A percentile compares a stretch with the other conserved stretches of the same genome.
These are phyloP conservation scores for Eimeria mitis DNA, from an alignment of 169 alveolate species.

Conservation along the genomic window DNA sequence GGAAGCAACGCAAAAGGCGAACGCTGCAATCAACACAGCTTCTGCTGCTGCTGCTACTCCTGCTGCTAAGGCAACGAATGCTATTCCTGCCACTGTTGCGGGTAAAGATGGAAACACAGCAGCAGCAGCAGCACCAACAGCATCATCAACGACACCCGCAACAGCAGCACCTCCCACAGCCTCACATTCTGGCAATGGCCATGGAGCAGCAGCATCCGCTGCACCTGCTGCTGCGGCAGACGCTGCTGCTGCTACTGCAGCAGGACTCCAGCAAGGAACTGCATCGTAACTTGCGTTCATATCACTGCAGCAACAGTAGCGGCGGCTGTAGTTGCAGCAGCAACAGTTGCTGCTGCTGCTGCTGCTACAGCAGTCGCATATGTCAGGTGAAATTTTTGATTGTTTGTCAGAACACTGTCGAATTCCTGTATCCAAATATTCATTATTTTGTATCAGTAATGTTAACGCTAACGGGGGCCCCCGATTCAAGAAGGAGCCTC, in stretches of 20 bases:
- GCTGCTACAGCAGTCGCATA: too few species aligned
- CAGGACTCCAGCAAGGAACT: background rate
- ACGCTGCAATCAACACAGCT: background rate
- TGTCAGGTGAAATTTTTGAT: too few species aligned
- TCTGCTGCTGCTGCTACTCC: background rate
- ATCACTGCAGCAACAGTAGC: background rate
- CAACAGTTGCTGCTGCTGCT: too few species aligned
- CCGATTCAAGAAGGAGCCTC: too few species aligned
- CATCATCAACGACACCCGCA: background rate
- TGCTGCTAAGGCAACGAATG: background rate
- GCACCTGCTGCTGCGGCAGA: background rate
- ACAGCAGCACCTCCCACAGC: background rate
- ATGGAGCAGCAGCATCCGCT: background rate
- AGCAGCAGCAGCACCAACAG: slow-evolving; percentile 8
- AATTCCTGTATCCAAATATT: too few species aligned
- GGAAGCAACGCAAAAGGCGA: background rate
- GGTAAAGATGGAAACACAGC: background rate
- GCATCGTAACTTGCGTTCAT: background rate
- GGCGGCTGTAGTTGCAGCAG: too few species aligned
- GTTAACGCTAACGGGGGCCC: too few species aligned
- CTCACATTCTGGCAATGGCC: background rate
- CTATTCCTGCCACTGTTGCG: background rate
- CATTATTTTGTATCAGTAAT: too few species aligned
- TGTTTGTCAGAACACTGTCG: too few species aligned
- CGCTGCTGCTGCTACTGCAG: background rate